Percentiles rank a stretch among this genome's conserved stretches.
Evolutionary conservation across 495 filamentous ascomycete species (phyloP).

Genomic region (Penicillium steckii): DNA sequence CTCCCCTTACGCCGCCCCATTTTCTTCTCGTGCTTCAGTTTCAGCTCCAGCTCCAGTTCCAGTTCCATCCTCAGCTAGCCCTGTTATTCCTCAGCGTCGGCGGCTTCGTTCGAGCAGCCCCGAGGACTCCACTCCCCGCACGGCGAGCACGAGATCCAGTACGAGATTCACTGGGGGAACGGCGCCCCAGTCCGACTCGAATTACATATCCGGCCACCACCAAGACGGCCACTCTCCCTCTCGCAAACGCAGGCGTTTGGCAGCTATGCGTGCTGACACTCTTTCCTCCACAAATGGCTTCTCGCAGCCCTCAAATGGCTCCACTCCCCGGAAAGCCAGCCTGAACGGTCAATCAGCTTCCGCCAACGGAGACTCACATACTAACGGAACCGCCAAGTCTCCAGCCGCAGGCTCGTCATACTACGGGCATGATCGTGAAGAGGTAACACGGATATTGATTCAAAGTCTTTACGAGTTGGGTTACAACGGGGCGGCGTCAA

Average conservation of each 20-base stretch:
- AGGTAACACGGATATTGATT: slow-evolving; percentile 89
- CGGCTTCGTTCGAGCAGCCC: slow-evolving; percentile 32
- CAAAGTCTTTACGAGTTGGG: slow-evolving; percentile 88
- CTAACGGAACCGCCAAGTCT: slow-evolving; percentile 48
- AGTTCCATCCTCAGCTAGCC: slow-evolving; percentile 1
- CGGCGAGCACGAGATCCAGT: slow-evolving; percentile 21
- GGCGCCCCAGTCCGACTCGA: slow-evolving; percentile 24
- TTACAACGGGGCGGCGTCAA: slow-evolving; percentile 71
- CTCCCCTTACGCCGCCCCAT: slow-evolving; percentile 9
- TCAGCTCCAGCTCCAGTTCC: neutral
- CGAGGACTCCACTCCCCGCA: slow-evolving; percentile 14
- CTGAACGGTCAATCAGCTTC: slow-evolving; percentile 50
- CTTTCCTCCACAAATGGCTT: slow-evolving; percentile 47
- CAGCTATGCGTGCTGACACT: slow-evolving; percentile 62
- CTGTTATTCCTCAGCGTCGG: slow-evolving; percentile 22
- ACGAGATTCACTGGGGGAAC: slow-evolving; percentile 23
- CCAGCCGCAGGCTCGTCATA: slow-evolving; percentile 45
- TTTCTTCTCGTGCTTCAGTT: neutral
- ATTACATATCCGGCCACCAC: slow-evolving; percentile 24
- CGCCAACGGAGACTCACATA: slow-evolving; percentile 42
- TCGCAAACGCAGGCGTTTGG: slow-evolving; percentile 61
- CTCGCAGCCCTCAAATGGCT: slow-evolving; percentile 49
- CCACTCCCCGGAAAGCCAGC: slow-evolving; percentile 40
- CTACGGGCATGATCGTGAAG: slow-evolving; percentile 86
- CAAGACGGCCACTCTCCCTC: slow-evolving; percentile 44